These are phyloP conservation scores for Pluteus cervinus DNA, from an alignment of 768 basidiomycete species.

Conservation along the genomic window DNA sequence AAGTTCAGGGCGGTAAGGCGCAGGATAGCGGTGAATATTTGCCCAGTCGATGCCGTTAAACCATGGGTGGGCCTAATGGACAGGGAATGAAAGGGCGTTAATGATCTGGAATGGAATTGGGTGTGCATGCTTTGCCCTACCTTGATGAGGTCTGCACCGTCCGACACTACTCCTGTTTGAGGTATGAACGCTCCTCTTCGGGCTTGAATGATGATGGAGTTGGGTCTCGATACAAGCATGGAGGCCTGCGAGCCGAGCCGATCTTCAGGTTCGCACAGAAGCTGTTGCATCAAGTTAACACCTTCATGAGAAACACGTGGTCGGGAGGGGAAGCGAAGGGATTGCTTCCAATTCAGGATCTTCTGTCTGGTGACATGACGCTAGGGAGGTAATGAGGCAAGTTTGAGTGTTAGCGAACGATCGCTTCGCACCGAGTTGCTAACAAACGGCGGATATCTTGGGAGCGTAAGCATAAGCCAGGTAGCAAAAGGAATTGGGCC, in stretches of 20 bases:
- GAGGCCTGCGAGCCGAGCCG: constrained; percentile 76
- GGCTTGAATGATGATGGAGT: constrained; percentile 69
- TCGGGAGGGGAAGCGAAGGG: constrained; percentile 78
- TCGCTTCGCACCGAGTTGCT: constrained; percentile 72
- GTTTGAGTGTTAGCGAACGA: constrained; percentile 5
- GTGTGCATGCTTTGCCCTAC: constrained; percentile 29
- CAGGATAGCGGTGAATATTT: constrained; percentile 75
- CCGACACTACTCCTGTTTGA: constrained; percentile 41
- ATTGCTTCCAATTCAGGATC: constrained; percentile 92
- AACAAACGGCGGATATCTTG: constrained; percentile 91
- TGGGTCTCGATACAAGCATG: constrained; percentile 64
- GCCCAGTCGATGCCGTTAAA: constrained; percentile 89
- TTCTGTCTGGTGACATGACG: constrained; percentile 94
- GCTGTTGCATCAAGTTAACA: constrained; percentile 78
- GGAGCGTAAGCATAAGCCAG: constrained; percentile 9
- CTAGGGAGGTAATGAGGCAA: constrained; percentile 29
- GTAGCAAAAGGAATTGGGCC: constrained; percentile 9
- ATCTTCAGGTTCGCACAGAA: constrained; percentile 95
- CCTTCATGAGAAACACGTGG: constrained; percentile 86
- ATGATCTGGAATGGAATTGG: too few species aligned
- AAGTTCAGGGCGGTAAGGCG: constrained; percentile 89
- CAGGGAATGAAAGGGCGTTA: too few species aligned
- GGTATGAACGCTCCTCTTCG: constrained; percentile 70
- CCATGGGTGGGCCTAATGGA: constrained; percentile 72
- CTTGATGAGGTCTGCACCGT: constrained; percentile 91